Base-by-base conservation (phyloP, 2,329 filamentous ascomycete species). In the Arachnomyces sp. region DNA sequence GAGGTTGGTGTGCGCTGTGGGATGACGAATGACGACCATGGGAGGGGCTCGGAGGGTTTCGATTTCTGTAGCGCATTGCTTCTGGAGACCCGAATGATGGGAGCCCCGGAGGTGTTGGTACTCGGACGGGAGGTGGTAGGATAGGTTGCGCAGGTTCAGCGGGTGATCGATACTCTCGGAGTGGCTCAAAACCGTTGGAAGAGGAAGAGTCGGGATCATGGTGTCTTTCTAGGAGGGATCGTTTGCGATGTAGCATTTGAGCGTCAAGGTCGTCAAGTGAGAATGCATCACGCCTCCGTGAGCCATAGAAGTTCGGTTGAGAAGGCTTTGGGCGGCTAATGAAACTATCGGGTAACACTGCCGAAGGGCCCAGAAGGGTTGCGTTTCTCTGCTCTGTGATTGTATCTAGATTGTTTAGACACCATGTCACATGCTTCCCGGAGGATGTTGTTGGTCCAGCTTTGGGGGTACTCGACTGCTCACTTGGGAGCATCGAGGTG, bases 71-170 rank as follows among this genome's bases (percentile, higher is more conserved):
- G n/a, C 43, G 43, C 9, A 65, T 47, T 8, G 65, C 65, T 50
- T 67, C 63, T 25, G 49, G 50, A 2, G 57, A 61, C 16, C 64
- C 63, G 43, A 68, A 68, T 2, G 63, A 62, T 4, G 66, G 66
- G 30, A 70, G 49, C 1, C 67, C 66, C 1, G 65, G 63, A 14
- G 67, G 66, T 2, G 67, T 70, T 3, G 60, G 58, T 13, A 51
- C 45, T 43, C 66, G 53, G 20, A 50, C 42, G 9, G 64, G 65
- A 20, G 66, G 64, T 39, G 62, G 56, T 41, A 55, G 59, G 36
- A 43, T 47, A 20, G 65, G 65, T 16, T 58, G 48, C 28, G 50
- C 42, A 18, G 57, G 56, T 28, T 49, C 52, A 15, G 54, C 53
- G n/a, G 58, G 58, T 12, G 55, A 56, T 15, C 42, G 35, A 12